A percentile compares a stretch with the other conserved stretches of the same genome.
These are phyloP conservation scores for Psilocybe sp. DNA, from an alignment of 768 basidiomycete genomes.

Conservation along the genomic window DNA sequence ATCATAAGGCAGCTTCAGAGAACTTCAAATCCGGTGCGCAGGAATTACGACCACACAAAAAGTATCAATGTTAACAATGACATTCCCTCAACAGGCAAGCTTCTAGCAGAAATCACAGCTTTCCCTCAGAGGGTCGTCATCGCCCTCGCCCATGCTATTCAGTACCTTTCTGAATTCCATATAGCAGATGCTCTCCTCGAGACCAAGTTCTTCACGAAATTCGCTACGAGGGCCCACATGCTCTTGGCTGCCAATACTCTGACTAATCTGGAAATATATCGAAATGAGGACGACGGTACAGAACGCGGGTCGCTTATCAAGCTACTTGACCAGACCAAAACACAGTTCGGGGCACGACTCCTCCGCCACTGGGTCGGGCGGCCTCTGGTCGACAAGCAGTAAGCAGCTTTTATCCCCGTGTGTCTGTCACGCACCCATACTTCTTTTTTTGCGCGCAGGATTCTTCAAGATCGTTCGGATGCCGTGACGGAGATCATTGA, in stretches of 20 bases:
- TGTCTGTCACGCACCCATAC: neutral
- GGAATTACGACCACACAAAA: neutral
- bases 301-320: slow-evolving; percentile 76
- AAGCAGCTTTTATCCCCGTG: neutral
- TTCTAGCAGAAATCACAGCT: slow-evolving; percentile 59
- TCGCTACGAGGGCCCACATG: slow-evolving; percentile 80
- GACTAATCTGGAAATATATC: slow-evolving; percentile 88
- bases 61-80: too few relatives aligned
- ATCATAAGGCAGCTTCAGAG: slow-evolving; percentile 35
- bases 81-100: slow-evolving; percentile 39
- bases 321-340: slow-evolving; percentile 84
- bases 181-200: slow-evolving; percentile 79
- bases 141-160: slow-evolving; percentile 69
- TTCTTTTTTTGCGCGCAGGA: slow-evolving; percentile 33
- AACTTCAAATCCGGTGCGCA: slow-evolving; percentile 42
- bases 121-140: slow-evolving; percentile 71
- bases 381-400: slow-evolving; percentile 77
- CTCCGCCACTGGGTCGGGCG: slow-evolving; percentile 84
- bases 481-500: slow-evolving; percentile 81
- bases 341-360: slow-evolving; percentile 83
- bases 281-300: slow-evolving; percentile 81
- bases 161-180: slow-evolving; percentile 69
- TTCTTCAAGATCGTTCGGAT: slow-evolving; percentile 72
- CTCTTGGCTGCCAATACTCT: slow-evolving; percentile 86
- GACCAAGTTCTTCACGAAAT: slow-evolving; percentile 75